Base-by-base conservation (phyloP, 2,329 filamentous ascomycete genomes). In the Teratosphaeria gauchensis region DNA sequence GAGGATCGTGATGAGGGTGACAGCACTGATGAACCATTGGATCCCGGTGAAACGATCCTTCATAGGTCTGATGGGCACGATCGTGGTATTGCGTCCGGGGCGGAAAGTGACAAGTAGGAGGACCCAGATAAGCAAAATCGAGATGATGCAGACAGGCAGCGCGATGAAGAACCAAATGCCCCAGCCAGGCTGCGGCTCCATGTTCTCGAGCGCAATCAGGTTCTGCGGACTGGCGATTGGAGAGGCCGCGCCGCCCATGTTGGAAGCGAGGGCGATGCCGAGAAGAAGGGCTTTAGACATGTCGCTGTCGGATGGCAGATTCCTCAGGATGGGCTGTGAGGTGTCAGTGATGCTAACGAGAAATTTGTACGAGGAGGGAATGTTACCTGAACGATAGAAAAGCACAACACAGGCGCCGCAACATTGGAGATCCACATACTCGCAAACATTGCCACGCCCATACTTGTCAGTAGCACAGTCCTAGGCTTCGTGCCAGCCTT, bases 361-460 rank as follows among this genome's bases (percentile, higher is more conserved):
- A 30, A 16, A n/a, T 12, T 1, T 8, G 28, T 31, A 14, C 54
- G 24, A 51, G 2, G 32, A 58, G 62, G 38, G 3, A 30, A 21
- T 62, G 80, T 66, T 74, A 89, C 87, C 81, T 96, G 92, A 61
- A 99, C 95, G 68, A 99, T 96, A 21, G 91, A 95, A 74, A 95
- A 97, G 78, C 94, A 99, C 42, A 99, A 82, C 9, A 99, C 94
- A 0, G 94, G 94, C 1, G 95, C 92, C 1, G 94, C 94, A 31
- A 99, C 95, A 66, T 99, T 99, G 76, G 91, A 96, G 69, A 99
- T 97, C 80, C 95, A 90, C 94, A 99, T 99, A 67, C 91, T 96
- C 8, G 95, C 88, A 72, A 99, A 95, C 69, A 94, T 95, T 58
- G 92, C 92, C 51, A 99, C 94, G 67, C 96, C 92, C 94, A 99